These are phyloP conservation scores for Rutstroemia sp. DNA, from an alignment of 2,329 filamentous ascomycete species.

Conservation along the genomic window DNA sequence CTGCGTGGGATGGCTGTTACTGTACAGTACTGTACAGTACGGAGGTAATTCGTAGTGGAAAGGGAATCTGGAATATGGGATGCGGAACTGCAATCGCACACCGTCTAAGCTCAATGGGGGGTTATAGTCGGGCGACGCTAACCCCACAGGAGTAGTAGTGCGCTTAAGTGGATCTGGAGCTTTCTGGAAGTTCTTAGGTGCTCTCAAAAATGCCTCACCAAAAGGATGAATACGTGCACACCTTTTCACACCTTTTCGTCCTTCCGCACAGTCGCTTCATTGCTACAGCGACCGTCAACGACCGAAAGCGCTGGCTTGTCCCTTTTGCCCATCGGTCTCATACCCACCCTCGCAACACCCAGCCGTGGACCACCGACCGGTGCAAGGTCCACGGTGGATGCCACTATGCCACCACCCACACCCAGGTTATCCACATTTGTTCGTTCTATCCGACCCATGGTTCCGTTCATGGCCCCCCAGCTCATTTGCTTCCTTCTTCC, in stretches of 20 bases:
- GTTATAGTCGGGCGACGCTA: not conserved
- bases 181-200: not conserved
- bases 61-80: not conserved
- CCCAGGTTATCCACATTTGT: not conserved
- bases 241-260: too few species aligned
- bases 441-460: constrained; percentile 1
- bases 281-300: not conserved
- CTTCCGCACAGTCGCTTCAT: too few species aligned
- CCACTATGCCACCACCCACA: not conserved
- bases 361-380: too few species aligned
- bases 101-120: not conserved
- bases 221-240: not conserved
- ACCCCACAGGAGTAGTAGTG: not conserved
- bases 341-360: too few species aligned
- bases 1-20: not conserved
- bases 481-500: not conserved
- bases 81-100: not conserved
- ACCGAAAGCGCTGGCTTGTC: not conserved
- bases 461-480: not conserved
- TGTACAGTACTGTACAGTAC: too few species aligned
- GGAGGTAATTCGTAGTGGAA: too few species aligned
- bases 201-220: constrained; percentile 8
- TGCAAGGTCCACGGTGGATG: not conserved
- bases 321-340: too few species aligned
- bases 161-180: not conserved